These are phyloP conservation scores for Lolium perenne DNA, from an alignment of 176 grass and related monocot species.

Conservation along the genomic window DNA sequence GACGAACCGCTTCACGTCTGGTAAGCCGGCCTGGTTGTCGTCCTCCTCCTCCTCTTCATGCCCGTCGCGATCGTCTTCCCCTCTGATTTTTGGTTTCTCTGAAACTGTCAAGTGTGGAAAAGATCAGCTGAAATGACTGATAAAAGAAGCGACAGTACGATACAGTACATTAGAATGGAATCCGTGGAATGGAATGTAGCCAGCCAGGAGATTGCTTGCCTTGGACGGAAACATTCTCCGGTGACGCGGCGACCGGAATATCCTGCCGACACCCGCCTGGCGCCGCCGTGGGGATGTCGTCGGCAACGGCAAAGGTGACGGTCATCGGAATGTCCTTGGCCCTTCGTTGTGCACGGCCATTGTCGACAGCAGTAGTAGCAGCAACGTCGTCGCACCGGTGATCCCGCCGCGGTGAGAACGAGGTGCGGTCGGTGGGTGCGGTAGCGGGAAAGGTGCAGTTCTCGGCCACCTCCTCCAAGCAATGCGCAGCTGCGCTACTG, in stretches of 20 bases:
- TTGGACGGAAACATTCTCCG: constrained; percentile 32
- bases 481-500: constrained; percentile 15
- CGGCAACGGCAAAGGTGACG: not conserved
- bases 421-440: constrained; percentile 40
- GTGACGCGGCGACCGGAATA: not conserved
- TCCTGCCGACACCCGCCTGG: not conserved
- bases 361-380: not conserved
- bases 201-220: constrained; percentile 48
- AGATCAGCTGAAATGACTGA: not conserved
- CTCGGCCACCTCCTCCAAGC: constrained; percentile 47
- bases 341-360: not conserved
- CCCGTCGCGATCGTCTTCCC: not conserved
- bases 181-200: not conserved
- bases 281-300: not conserved
- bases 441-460: constrained; percentile 36
- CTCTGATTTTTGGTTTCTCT: constrained; percentile 29
- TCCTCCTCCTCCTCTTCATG: not conserved
- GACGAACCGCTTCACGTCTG: constrained; percentile 33
- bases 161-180: not conserved
- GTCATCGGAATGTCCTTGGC: not conserved
- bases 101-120: not conserved
- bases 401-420: constrained; percentile 1
- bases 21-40: not conserved
- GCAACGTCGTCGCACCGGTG: not conserved
- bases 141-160: not conserved